Evolutionary conservation across 495 filamentous ascomycete genomes (phyloP).

Genomic region (Aspergillus biplanus): DNA sequence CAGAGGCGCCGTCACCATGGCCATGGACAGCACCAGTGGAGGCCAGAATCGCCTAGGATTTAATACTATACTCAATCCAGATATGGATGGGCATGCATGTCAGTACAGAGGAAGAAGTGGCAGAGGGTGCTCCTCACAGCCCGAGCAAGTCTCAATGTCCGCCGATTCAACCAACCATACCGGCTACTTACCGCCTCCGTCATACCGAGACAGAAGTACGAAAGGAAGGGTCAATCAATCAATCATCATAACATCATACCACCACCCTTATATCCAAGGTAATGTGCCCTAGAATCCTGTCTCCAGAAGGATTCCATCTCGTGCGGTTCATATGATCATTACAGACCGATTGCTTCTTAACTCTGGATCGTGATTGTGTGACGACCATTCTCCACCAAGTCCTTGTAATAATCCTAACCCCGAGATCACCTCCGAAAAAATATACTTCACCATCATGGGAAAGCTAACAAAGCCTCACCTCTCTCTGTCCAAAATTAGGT

Average conservation of each 20-base stretch:
- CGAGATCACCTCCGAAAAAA: too few species aligned
- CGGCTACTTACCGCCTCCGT: constrained; percentile 5
- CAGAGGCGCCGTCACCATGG: constrained; percentile 28
- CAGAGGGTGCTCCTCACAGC: not conserved
- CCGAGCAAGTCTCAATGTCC: not conserved
- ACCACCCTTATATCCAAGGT: not conserved
- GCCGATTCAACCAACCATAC: not conserved
- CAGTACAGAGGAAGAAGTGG: not conserved
- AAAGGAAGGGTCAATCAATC: not conserved
- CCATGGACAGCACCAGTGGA: constrained; percentile 27
- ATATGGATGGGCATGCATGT: constrained; percentile 11
- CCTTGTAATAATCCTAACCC: not conserved
- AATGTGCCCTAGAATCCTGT: not conserved
- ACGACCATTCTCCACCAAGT: not conserved
- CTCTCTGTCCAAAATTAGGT: too few species aligned
- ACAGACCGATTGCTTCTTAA: too few species aligned
- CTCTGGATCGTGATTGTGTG: not conserved
- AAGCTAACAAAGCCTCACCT: too few species aligned
- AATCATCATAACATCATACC: constrained; percentile 18
- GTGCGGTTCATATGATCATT: not conserved
- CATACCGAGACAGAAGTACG: constrained; percentile 6
- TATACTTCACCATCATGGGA: too few species aligned
- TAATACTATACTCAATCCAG: constrained; percentile 14
- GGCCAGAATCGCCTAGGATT: constrained; percentile 21
- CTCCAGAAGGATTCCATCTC: constrained; percentile 9